Evolutionary conservation across 1,284 basidiomycete species (phyloP).

Genomic region (Heterobasidion occidentale): DNA sequence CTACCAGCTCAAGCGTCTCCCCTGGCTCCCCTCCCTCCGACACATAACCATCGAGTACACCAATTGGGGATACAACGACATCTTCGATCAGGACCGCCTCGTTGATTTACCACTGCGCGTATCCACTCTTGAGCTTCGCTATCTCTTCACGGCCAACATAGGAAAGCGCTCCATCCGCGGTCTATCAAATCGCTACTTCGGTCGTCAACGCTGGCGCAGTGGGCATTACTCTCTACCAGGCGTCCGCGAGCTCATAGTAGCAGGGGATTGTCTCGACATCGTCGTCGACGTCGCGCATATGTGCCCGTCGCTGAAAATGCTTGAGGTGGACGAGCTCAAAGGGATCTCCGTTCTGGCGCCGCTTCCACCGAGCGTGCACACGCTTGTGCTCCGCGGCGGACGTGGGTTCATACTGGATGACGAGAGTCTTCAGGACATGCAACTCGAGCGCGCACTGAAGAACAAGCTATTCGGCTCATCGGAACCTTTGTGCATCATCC

Average conservation of each 20-base stretch:
- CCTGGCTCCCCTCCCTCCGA: slow-evolving; percentile 4
- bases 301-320: slow-evolving; percentile 16
- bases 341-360: slow-evolving; percentile 14
- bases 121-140: slow-evolving; percentile 22
- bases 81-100: slow-evolving; percentile 24
- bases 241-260: slow-evolving; percentile 17
- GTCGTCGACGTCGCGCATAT: slow-evolving; percentile 18
- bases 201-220: slow-evolving; percentile 1
- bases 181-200: slow-evolving; percentile 12
- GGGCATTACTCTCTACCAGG: slow-evolving; percentile 12
- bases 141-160: slow-evolving; percentile 12
- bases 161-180: slow-evolving; percentile 8
- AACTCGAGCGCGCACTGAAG: not conserved
- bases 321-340: slow-evolving; percentile 15
- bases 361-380: slow-evolving; percentile 16
- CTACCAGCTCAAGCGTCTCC: slow-evolving; percentile 11
- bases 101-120: slow-evolving; percentile 23
- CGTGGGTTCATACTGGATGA: not conserved
- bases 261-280: slow-evolving; percentile 19
- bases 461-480: not conserved
- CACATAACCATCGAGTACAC: slow-evolving; percentile 17
- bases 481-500: not conserved
- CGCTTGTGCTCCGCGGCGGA: slow-evolving; percentile 11
- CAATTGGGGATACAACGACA: slow-evolving; percentile 25
- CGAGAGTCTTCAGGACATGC: not conserved